A percentile compares a stretch with the other conserved stretches of the same genome.
Evolutionary conservation across 768 basidiomycete genomes (phyloP).

Genomic region (Leccinum boreale): DNA sequence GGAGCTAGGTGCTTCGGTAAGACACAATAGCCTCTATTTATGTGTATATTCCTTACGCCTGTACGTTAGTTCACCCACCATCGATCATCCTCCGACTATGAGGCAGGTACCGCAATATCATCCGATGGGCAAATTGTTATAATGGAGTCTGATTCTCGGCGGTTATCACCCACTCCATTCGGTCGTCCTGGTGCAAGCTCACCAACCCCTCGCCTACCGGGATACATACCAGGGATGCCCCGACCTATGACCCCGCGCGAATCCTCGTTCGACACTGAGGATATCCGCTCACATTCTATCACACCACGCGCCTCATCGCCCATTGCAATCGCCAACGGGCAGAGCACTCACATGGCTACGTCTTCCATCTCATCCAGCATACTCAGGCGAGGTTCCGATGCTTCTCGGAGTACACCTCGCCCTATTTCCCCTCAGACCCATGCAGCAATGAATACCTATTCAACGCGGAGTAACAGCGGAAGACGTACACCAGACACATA

Average conservation of each 20-base stretch:
- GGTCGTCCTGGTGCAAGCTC: slow-evolving; percentile 49
- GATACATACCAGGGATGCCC: slow-evolving; percentile 89
- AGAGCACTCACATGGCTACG: slow-evolving; percentile 34
- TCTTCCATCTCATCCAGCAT: slow-evolving; percentile 38
- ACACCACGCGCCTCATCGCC: slow-evolving; percentile 81
- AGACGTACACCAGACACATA: slow-evolving; percentile 60
- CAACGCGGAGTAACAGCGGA: slow-evolving; percentile 58
- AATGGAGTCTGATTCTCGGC: slow-evolving; percentile 47
- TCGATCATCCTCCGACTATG: slow-evolving; percentile 42
- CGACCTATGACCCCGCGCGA: slow-evolving; percentile 89
- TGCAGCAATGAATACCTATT: slow-evolving; percentile 43
- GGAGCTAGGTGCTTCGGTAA: slow-evolving; percentile 24
- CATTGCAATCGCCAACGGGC: slow-evolving; percentile 35
- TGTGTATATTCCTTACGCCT: slow-evolving; percentile 20
- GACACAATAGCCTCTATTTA: slow-evolving; percentile 8
- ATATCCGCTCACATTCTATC: slow-evolving; percentile 63
- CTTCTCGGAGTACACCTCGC: slow-evolving; percentile 48
- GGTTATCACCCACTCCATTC: slow-evolving; percentile 59
- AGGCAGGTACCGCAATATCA: slow-evolving; percentile 70
- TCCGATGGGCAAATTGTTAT: slow-evolving; percentile 50
- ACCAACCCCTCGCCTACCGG: slow-evolving; percentile 59
- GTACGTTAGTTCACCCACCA: slow-evolving; percentile 24
- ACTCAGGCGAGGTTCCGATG: slow-evolving; percentile 53
- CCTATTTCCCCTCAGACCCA: slow-evolving; percentile 45
- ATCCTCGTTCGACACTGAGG: slow-evolving; percentile 59